Evolutionary conservation across 345 rosid species (phyloP).

Genomic region (Eucalyptus fibrosa): DNA sequence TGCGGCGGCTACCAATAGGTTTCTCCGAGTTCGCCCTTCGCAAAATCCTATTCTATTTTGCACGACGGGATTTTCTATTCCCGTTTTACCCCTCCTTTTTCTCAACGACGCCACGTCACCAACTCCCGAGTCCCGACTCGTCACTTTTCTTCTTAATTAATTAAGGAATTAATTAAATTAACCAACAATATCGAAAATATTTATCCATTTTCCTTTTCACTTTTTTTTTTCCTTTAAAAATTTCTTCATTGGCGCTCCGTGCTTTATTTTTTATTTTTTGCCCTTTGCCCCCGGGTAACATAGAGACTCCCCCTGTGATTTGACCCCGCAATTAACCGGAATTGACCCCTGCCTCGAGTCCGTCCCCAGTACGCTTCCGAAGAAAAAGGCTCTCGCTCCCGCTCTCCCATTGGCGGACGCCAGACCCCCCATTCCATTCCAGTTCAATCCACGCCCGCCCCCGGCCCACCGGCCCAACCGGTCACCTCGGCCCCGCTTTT

Average conservation of each 20-base stretch:
- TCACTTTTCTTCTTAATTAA: background rate
- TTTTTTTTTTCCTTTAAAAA: background rate
- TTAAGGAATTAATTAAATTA: background rate
- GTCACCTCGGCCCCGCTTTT: background rate
- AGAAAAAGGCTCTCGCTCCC: background rate
- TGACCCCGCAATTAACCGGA: conserved; percentile 30
- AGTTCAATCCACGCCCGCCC: conserved; percentile 2
- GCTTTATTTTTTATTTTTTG: background rate
- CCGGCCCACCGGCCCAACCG: conserved; percentile 23
- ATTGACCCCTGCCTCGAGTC: conserved; percentile 31
- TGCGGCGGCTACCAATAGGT: background rate
- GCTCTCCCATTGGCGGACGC: conserved; percentile 29
- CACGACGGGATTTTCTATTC: background rate
- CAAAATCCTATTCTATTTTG: background rate
- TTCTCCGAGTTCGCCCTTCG: background rate
- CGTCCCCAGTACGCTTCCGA: conserved; percentile 2
- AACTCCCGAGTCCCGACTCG: background rate
- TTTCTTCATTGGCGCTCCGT: conserved; percentile 2
- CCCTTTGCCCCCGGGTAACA: background rate
- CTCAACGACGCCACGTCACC: background rate
- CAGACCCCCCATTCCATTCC: conserved; percentile 13
- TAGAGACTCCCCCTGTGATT: conserved; percentile 10
- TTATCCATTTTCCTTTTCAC: background rate
- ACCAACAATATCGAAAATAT: background rate
- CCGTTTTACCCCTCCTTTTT: background rate